These are phyloP conservation scores for Fimicolochytrium jonesii DNA, from an alignment of 192 early-diverging fungal genomes.

Conservation along the genomic window DNA sequence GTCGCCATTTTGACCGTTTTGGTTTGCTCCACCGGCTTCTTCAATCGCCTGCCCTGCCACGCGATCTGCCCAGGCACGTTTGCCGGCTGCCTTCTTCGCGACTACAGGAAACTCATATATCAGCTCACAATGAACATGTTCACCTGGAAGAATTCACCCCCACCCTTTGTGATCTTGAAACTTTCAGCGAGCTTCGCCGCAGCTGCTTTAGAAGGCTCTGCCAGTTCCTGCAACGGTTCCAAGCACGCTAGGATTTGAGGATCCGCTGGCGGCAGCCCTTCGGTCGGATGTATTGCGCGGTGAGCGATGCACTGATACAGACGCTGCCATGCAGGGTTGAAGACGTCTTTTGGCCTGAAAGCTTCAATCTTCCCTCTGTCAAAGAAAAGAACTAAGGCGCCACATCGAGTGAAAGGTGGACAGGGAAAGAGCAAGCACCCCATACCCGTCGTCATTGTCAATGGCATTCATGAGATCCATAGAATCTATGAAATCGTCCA, in stretches of 20 bases:
- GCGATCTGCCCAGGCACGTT: slow-evolving; percentile 20
- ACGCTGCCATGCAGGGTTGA: slow-evolving; percentile 58
- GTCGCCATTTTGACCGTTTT: not conserved
- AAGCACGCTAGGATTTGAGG: slow-evolving; percentile 42
- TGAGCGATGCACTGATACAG: slow-evolving; percentile 53
- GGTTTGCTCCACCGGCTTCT: not conserved
- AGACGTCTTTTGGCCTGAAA: slow-evolving; percentile 47
- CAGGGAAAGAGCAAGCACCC: not conserved
- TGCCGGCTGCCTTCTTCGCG: slow-evolving; percentile 10
- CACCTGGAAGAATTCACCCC: not conserved
- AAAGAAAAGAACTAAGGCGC: not conserved
- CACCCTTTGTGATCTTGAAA: slow-evolving; percentile 57
- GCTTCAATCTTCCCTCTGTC: slow-evolving; percentile 41
- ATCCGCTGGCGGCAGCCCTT: slow-evolving; percentile 48
- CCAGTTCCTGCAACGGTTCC: slow-evolving; percentile 36
- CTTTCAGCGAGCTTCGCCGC: slow-evolving; percentile 42
- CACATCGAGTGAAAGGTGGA: not conserved
- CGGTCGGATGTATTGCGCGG: slow-evolving; percentile 53
- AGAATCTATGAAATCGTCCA: slow-evolving; percentile 52
- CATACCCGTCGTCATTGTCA: slow-evolving; percentile 47
- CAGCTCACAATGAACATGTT: not conserved
- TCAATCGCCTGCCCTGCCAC: not conserved
- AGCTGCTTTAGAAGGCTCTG: slow-evolving; percentile 36
- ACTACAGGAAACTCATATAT: slow-evolving; percentile 3
- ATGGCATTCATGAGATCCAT: slow-evolving; percentile 55